Percentiles rank a stretch among this genome's conserved stretches.
Conservation (phyloP, 257 asterid genomes). For the Solanum tarapatanum region DNA sequence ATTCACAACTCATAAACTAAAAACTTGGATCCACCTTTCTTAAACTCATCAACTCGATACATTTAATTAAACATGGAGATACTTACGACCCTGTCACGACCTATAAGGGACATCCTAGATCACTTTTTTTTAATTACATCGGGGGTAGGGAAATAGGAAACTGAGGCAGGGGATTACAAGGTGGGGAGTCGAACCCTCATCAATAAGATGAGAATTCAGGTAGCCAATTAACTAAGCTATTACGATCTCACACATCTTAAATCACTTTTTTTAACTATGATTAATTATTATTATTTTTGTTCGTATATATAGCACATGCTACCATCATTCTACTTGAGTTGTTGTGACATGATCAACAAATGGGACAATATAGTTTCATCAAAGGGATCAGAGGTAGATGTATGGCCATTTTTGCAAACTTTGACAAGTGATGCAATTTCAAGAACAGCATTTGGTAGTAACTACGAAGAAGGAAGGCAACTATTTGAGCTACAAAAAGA, state of each 20-base stretch:
- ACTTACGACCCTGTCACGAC: background rate
- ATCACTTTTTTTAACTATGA: background rate
- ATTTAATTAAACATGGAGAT: background rate
- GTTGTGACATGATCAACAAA: conserved; percentile 22
- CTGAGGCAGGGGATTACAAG: background rate
- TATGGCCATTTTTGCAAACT: conserved; percentile 32
- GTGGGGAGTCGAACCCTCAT: background rate
- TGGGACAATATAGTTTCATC: conserved; percentile 17
- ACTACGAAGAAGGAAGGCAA: conserved; percentile 29
- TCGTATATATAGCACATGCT: conserved; percentile 13
- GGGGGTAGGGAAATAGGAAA: background rate
- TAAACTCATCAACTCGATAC: background rate
- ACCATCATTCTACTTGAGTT: conserved; percentile 21
- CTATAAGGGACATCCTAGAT: background rate
- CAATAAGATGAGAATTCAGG: background rate
- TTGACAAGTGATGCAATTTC: conserved; percentile 36
- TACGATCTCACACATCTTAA: background rate
- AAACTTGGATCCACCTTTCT: background rate
- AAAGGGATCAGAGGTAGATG: conserved; percentile 20
- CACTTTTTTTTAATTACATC: background rate
- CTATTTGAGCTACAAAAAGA: conserved; percentile 41
- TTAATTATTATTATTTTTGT: background rate
- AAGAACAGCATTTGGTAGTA: conserved; percentile 32
- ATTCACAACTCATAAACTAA: background rate
- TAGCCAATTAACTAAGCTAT: background rate